Evolutionary conservation across 495 filamentous ascomycete species (phyloP), one percentile per base, ranked within the genome.

Genomic region (Acidiella bohemica): DNA sequence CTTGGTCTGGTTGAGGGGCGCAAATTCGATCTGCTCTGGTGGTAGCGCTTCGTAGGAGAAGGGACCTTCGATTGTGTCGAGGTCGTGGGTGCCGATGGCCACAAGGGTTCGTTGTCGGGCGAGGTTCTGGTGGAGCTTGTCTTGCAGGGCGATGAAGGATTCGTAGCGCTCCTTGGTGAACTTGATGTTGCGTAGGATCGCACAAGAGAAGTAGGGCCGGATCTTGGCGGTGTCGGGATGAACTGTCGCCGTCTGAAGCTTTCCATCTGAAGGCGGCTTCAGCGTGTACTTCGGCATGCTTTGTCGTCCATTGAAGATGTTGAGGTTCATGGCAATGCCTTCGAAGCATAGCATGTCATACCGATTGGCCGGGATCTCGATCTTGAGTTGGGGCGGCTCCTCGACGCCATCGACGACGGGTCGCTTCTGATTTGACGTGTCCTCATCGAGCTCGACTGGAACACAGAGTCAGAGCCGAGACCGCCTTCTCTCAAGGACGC

Each of bases 311-410:
- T 78, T 64, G 78, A 96, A 99, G 61, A 99, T 82, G 56, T 93
- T 93, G 40, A 99, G 71, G 75, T 88, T 88, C 51, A 93, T 71
- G 36, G 84, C 78, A 57, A 99, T 92, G 33, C 90, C 90, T 63
- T 99, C 90, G 64, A 95, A 93, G 57, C 90, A 99, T 21, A 99
- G 76, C 76, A 96, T 80, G 55, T 99, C 90, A 76, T 96, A 96
- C 73, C 78, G 75, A 60, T 99, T 99, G 48, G 90, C 90, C 45
- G 90, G 90, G 57, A 99, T 93, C 61, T 99, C 90, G 57, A 99
- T 96, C 70, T 93, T 93, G 56, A 96, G 72, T 64, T 96, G 80
- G 32, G 92, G 79, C 5, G 83, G 72, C 63, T 93, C 84, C 60
- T 93, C 80, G 50, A 78, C 71, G 56, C 80, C 80, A 58, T 83